phyloP scores from a whole-genome alignment of 2,329 filamentous ascomycete genomes.

The Calonectria pteridis region DNA sequence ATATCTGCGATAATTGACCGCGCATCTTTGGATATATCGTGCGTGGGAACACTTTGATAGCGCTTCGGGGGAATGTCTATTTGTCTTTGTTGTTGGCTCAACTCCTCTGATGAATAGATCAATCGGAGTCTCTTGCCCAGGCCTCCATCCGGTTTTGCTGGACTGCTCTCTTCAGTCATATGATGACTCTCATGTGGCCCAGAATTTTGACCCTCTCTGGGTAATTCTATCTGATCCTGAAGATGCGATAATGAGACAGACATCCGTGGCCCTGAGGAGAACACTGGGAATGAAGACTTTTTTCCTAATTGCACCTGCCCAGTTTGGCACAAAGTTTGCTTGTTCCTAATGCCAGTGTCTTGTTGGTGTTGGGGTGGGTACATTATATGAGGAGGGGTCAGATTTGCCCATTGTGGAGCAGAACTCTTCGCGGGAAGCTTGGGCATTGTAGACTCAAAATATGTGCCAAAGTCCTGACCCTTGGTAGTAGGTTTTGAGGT shows the following conservation, averaged over 20 bases:
- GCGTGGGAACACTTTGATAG: slow-evolving; percentile 31
- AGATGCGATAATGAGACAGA: slow-evolving; percentile 17
- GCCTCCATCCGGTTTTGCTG: background rate
- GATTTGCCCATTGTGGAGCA: slow-evolving; percentile 31
- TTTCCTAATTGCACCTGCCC: background rate
- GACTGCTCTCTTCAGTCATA: background rate
- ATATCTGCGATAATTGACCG: background rate
- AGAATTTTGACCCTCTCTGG: background rate
- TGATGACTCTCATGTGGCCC: background rate
- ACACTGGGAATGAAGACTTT: background rate
- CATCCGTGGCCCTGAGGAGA: background rate
- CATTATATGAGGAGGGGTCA: background rate
- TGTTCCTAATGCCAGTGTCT: background rate
- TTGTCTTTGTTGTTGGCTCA: slow-evolving; percentile 1
- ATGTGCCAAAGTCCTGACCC: slow-evolving; percentile 4
- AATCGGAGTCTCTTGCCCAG: background rate
- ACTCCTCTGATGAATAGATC: slow-evolving; percentile 18
- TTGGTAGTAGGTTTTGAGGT: background rate
- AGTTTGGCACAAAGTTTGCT: background rate
- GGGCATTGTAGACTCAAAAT: slow-evolving; percentile 29
- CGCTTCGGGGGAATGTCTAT: slow-evolving; percentile 26
- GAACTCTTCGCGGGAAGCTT: slow-evolving; percentile 21
- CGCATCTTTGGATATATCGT: background rate
- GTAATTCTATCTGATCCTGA: slow-evolving; percentile 22
- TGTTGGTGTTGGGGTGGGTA: slow-evolving; percentile 3